Evolutionary conservation across 2,329 filamentous ascomycete genomes (phyloP).

Genomic region (Colletotrichum simmondsii): DNA sequence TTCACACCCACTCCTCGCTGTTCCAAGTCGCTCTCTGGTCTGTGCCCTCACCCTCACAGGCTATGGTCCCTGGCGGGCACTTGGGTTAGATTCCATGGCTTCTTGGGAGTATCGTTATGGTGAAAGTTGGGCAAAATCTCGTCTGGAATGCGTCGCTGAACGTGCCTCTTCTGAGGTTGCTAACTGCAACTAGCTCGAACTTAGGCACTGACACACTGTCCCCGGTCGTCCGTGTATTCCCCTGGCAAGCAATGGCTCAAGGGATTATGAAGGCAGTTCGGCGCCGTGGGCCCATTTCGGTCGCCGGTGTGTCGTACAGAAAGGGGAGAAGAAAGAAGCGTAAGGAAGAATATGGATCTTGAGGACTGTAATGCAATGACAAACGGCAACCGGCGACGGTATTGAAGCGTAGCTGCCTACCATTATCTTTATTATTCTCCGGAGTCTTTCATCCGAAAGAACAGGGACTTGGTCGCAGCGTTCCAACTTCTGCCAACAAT

Average conservation of each 20-base stretch:
- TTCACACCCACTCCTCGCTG: neutral
- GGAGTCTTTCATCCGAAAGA: slow-evolving; percentile 30
- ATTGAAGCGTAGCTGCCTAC: no score
- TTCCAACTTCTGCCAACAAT: slow-evolving; percentile 18
- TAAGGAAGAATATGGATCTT: neutral
- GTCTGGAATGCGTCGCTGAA: slow-evolving; percentile 3
- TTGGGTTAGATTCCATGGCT: neutral
- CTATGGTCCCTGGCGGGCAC: slow-evolving; percentile 17
- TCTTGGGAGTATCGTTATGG: neutral
- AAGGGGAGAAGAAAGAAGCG: neutral
- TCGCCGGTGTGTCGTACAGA: neutral
- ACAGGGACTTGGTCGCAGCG: neutral
- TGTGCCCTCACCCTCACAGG: neutral
- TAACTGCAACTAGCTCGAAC: neutral
- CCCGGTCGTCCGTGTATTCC: neutral
- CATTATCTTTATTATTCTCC: neutral
- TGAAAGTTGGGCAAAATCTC: neutral
- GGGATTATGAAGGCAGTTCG: neutral
- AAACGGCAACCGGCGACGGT: neutral
- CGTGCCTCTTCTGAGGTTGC: neutral
- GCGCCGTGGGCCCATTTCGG: neutral
- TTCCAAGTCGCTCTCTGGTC: neutral
- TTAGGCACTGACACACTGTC: neutral
- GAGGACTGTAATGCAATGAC: neutral
- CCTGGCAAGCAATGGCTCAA: neutral